phyloP scores from a whole-genome alignment of 176 grass and related monocot species.

The Luzula sylvatica region DNA sequence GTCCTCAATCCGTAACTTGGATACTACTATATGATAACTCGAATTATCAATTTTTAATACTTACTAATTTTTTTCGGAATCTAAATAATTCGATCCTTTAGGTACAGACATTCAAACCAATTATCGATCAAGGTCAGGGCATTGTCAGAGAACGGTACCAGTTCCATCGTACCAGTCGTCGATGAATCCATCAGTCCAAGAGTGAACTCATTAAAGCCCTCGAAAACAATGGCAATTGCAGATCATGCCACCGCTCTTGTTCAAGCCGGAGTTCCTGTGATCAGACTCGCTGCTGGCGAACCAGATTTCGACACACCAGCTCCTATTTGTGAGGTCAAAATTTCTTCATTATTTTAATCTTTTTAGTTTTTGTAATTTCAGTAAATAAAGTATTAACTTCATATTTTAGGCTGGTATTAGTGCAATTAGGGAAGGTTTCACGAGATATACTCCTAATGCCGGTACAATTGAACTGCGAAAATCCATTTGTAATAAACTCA shows the following conservation, averaged over 20 bases:
- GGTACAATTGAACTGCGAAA: slow-evolving; percentile 80
- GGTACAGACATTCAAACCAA: neutral
- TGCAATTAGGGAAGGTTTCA: slow-evolving; percentile 63
- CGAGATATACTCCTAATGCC: slow-evolving; percentile 76
- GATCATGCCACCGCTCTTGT: slow-evolving; percentile 75
- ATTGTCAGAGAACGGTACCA: too few species aligned
- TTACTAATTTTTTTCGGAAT: neutral
- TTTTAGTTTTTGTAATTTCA: neutral
- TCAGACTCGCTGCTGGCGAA: slow-evolving; percentile 60
- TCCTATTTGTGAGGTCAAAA: slow-evolving; percentile 35
- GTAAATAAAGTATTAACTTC: too few species aligned
- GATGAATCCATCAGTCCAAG: slow-evolving; percentile 59
- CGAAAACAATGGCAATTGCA: slow-evolving; percentile 96
- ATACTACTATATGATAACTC: too few species aligned
- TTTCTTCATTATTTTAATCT: neutral
- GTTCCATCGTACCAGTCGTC: slow-evolving; percentile 29
- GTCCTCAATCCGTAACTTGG: too few species aligned
- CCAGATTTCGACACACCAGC: slow-evolving; percentile 58
- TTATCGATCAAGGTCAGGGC: too few species aligned
- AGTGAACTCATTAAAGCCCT: slow-evolving; percentile 63
- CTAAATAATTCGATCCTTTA: neutral
- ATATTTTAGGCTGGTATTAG: slow-evolving; percentile 55
- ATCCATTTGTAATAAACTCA: slow-evolving; percentile 76
- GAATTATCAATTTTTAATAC: neutral
- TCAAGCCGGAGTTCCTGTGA: slow-evolving; percentile 73